A percentile compares a stretch with the other conserved stretches of the same genome.
Conservation (phyloP, 2,329 filamentous ascomycete species). For the Colletotrichum endophyticum region DNA sequence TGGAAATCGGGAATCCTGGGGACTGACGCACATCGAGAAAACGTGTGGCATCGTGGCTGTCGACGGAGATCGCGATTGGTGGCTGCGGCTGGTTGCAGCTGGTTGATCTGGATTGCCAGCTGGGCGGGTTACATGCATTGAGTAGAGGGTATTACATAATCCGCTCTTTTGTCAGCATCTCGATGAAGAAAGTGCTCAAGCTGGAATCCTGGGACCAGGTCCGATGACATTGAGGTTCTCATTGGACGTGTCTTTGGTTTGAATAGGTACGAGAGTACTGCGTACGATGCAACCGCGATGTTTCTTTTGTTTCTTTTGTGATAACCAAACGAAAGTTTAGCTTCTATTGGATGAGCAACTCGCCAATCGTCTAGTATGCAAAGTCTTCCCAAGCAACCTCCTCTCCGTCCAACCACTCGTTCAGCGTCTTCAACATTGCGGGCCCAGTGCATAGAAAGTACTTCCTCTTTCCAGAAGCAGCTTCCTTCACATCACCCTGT, state of each 20-base stretch:
- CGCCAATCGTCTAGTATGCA: constrained; percentile 51
- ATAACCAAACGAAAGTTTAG: not conserved
- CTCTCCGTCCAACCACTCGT: constrained; percentile 60
- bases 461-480: constrained; percentile 44
- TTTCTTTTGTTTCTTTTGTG: not conserved
- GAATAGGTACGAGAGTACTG: not conserved
- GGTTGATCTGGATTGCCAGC: not conserved
- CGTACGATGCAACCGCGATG: not conserved
- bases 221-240: not conserved
- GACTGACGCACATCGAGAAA: constrained; percentile 2
- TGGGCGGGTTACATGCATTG: not conserved
- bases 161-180: not conserved
- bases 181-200: not conserved
- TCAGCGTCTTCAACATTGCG: constrained; percentile 42
- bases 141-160: not conserved
- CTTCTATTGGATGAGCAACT: not conserved
- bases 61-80: not conserved
- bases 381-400: constrained; percentile 65
- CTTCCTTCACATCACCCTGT: constrained; percentile 41
- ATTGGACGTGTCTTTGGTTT: not conserved
- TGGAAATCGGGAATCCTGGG: not conserved
- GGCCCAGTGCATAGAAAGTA: constrained; percentile 58
- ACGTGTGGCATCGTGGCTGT: not conserved
- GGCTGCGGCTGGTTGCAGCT: not conserved
- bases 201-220: not conserved